phyloP scores from a whole-genome alignment of 805 yeast species.

The Huiozyma naganishii region DNA sequence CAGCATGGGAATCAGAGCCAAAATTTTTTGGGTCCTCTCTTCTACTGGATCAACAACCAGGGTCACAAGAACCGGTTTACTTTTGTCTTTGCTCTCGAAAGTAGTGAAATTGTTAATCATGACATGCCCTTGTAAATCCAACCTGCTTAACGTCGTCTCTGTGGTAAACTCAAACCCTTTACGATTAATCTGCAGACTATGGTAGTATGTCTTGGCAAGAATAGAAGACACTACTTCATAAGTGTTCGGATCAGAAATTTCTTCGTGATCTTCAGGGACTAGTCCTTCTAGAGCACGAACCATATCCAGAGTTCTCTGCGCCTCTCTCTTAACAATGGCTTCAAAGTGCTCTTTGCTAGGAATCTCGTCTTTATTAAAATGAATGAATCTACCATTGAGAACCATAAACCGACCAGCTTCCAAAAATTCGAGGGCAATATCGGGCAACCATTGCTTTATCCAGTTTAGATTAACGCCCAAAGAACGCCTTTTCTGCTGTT shows the following conservation, averaged over 20 bases:
- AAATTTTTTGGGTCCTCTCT: constrained; percentile 53
- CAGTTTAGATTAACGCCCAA: not conserved
- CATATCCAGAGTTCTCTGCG: constrained; percentile 33
- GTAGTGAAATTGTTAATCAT: constrained; percentile 10
- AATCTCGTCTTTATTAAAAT: constrained; percentile 21
- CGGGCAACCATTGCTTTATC: constrained; percentile 20
- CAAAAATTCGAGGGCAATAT: constrained; percentile 9
- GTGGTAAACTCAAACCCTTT: constrained; percentile 33
- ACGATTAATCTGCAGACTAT: constrained; percentile 13
- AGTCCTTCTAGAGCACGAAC: constrained; percentile 18
- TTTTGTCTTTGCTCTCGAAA: constrained; percentile 16
- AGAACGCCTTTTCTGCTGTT: not conserved
- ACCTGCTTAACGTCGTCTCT: constrained; percentile 35
- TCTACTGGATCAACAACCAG: constrained; percentile 63
- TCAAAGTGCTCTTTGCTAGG: constrained; percentile 25
- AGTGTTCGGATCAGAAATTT: constrained; percentile 30
- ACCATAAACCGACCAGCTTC: constrained; percentile 33
- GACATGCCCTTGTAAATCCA: constrained; percentile 30
- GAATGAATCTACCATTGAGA: constrained; percentile 45
- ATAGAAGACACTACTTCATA: constrained; percentile 37
- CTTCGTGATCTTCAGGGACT: constrained; percentile 9
- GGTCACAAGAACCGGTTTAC: constrained; percentile 43
- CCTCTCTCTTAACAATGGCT: constrained; percentile 37
- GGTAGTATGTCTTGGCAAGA: constrained; percentile 36
- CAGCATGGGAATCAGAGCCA: constrained; percentile 38